Evolutionary conservation across 2,329 filamentous ascomycete genomes (phyloP), one percentile per base, ranked within the genome.

Genomic region (Fusarium metavorans): DNA sequence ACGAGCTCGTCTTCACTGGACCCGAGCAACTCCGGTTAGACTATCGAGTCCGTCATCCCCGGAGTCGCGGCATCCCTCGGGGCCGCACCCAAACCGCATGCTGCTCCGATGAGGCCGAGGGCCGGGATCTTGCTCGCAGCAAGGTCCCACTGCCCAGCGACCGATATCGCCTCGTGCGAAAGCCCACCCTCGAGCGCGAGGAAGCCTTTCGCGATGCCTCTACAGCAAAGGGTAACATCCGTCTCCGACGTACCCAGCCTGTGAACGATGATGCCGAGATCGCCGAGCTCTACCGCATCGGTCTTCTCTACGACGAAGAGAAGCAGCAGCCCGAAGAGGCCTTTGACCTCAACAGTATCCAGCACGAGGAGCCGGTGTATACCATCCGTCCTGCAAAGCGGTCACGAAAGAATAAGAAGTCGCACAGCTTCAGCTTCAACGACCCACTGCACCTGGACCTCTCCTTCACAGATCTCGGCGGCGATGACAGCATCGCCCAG

Each of bases 201-300:
- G 85, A 87, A 50, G 86, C 86, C 7, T 88, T 88, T 45, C 80
- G 83, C 52, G 85, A 86, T 54, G 79, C 80, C 5, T 79, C 79
- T 23, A 87, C 85, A 0, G 71, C 80, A 60, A 85, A 83, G 78
- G 73, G 71, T 50, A 77, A 78, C 54, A 75, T 81, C 8, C 73
- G 77, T 14, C 35, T 80, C 1, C 74, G 74, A n/a, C 79, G 76
- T 25, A 63, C 58, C 32, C 68, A 68, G n/a, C 62, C 75, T 16
- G 30, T 76, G 63, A 77, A 61, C 1, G 81, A 84, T 13, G 83
- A 85, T 45, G 80, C 78, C 20, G 79, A 85, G 48, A 74, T 84
- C 2, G 83, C 81, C 1, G 81, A 86, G 67, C 81, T 87, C 32
- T 87, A 87, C 72, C 81, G 81, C 32, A 79, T 86, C 71, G 86